Evolutionary conservation across 2,329 filamentous ascomycete genomes (phyloP).

Genomic region (Neoascochyta sp.): DNA sequence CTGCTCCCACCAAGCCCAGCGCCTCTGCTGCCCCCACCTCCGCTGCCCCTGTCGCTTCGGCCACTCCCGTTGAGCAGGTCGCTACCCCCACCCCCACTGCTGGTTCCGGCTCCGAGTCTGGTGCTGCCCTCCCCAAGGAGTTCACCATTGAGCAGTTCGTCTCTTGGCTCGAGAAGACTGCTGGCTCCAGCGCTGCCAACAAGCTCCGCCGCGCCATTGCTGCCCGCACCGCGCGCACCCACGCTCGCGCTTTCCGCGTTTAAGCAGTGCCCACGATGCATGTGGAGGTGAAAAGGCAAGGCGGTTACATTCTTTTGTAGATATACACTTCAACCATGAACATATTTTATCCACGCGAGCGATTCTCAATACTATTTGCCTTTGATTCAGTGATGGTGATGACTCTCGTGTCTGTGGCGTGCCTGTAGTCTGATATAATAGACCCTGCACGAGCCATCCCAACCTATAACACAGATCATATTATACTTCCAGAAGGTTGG

Average conservation of each 20-base stretch:
- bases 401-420: no score
- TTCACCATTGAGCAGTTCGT: slow-evolving; percentile 36
- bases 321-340: slow-evolving; percentile 26
- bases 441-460: no score
- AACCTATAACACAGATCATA: no score
- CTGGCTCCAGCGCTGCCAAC: slow-evolving; percentile 16
- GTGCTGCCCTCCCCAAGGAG: slow-evolving; percentile 22
- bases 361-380: no score
- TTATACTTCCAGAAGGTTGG: no score
- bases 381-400: no score
- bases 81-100: slow-evolving; percentile 9
- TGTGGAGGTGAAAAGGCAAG: no score
- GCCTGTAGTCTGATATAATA: no score
- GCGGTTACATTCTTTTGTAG: slow-evolving; percentile 28
- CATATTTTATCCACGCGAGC: slow-evolving; percentile 13
- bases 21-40: slow-evolving; percentile 4
- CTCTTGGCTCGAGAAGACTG: slow-evolving; percentile 29
- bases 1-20: slow-evolving; percentile 6
- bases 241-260: slow-evolving; percentile 28
- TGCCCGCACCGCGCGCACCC: slow-evolving; percentile 19
- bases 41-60: slow-evolving; percentile 7
- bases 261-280: slow-evolving; percentile 8
- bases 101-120: slow-evolving; percentile 9
- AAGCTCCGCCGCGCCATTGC: slow-evolving; percentile 25
- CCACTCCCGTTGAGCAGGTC: slow-evolving; percentile 5